Conservation (phyloP, 176 grass and related monocot species). For the Oryza officinalis region DNA sequence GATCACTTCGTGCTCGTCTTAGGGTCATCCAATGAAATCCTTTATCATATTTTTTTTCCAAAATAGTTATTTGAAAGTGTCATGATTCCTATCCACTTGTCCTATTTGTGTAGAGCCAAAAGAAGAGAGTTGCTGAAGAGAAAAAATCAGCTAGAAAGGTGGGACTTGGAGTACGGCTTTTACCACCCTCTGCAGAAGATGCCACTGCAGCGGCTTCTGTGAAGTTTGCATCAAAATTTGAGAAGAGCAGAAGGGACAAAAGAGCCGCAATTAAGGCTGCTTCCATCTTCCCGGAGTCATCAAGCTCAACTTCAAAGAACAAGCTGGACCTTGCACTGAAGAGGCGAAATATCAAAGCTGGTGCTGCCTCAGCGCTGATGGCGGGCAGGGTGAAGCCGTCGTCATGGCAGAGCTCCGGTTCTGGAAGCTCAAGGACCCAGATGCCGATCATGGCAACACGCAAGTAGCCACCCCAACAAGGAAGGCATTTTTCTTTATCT, state of each 20-base stretch:
- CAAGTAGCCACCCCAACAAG: constrained; percentile 10
- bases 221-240: constrained; percentile 78
- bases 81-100: constrained; percentile 47
- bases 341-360: constrained; percentile 72
- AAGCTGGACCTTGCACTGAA: constrained; percentile 62
- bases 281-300: constrained; percentile 71
- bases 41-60: constrained; percentile 17
- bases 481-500: neutral
- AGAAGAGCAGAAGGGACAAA: constrained; percentile 73
- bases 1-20: constrained; percentile 69
- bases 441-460: constrained; percentile 34
- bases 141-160: constrained; percentile 66
- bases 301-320: constrained; percentile 38
- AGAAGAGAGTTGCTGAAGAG: constrained; percentile 78
- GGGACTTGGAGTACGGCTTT: constrained; percentile 77
- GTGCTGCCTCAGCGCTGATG: constrained; percentile 50
- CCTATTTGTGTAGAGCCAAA: constrained; percentile 78
- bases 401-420: constrained; percentile 50
- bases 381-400: constrained; percentile 63
- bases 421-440: constrained; percentile 22
- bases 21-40: constrained; percentile 58
- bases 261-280: constrained; percentile 81
- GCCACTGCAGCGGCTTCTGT: constrained; percentile 53
- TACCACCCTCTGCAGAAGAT: constrained; percentile 79
- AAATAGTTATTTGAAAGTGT: neutral